Evolutionary conservation across 169 alveolate genomes (phyloP).

Genomic region (Plasmodium fragile): DNA sequence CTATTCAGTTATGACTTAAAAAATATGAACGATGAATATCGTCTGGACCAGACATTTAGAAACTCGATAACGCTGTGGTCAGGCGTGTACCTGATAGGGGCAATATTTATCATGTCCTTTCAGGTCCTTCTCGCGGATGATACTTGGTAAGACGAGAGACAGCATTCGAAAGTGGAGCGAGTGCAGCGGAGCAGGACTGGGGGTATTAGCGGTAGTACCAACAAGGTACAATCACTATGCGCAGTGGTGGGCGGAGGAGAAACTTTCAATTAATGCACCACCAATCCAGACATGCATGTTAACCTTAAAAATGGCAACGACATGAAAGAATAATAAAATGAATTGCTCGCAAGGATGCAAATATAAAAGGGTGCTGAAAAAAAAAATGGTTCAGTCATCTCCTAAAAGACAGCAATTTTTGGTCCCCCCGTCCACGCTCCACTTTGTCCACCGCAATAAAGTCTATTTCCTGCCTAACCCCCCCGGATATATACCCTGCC

Average conservation of each 20-base stretch:
- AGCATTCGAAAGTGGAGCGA: neutral
- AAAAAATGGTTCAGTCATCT: neutral
- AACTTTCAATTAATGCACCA: neutral
- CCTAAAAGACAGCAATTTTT: neutral
- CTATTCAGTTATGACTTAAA: conserved; percentile 89
- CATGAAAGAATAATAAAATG: neutral
- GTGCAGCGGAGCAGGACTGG: neutral
- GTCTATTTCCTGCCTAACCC: neutral
- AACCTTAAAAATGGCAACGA: neutral
- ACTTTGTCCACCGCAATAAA: neutral
- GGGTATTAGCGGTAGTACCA: neutral
- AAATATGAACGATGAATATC: conserved; percentile 88
- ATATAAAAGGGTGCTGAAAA: neutral
- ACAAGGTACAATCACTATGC: neutral
- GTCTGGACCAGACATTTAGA: conserved; percentile 87
- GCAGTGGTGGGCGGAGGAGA: neutral
- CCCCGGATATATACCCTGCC: neutral
- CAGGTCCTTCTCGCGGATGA: conserved; percentile 94
- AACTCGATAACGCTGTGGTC: conserved; percentile 83
- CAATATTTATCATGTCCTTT: conserved; percentile 90
- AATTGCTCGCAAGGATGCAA: neutral
- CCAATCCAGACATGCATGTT: neutral
- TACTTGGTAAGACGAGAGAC: conserved; percentile 84
- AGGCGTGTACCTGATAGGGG: conserved; percentile 89
- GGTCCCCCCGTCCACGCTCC: neutral